Conservation (phyloP, 2,329 filamentous ascomycete species). For the Bertia moriformis region DNA sequence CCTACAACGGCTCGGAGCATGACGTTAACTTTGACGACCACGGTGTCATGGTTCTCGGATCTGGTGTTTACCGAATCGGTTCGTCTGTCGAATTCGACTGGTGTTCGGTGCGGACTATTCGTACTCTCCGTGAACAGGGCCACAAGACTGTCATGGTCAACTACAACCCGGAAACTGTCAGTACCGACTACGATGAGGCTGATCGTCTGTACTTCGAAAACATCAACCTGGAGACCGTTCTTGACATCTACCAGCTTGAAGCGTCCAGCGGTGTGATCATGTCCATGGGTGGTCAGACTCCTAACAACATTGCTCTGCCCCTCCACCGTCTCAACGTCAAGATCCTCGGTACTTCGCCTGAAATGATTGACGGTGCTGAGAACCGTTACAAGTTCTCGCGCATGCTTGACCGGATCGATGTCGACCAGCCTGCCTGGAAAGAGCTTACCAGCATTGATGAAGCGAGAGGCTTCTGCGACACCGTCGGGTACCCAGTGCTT, state of each 20-base stretch:
- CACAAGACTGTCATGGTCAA: slow-evolving; percentile 97
- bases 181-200: slow-evolving; percentile 85
- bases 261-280: slow-evolving; percentile 71
- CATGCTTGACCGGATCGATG: slow-evolving; percentile 85
- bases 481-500: slow-evolving; percentile 81
- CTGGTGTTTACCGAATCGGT: slow-evolving; percentile 90
- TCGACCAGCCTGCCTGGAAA: slow-evolving; percentile 97
- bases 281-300: slow-evolving; percentile 92
- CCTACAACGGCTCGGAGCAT: slow-evolving; percentile 80
- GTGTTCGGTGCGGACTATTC: slow-evolving; percentile 90
- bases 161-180: slow-evolving; percentile 80
- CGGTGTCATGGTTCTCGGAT: slow-evolving; percentile 90
- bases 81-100: slow-evolving; percentile 98
- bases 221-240: slow-evolving; percentile 74
- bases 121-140: slow-evolving; percentile 69
- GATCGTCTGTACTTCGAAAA: slow-evolving; percentile 94
- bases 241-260: slow-evolving; percentile 89
- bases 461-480: slow-evolving; percentile 72
- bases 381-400: slow-evolving; percentile 98
- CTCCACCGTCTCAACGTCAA: slow-evolving; percentile 81
- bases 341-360: slow-evolving; percentile 85
- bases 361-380: slow-evolving; percentile 97
- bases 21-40: slow-evolving; percentile 77
- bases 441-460: slow-evolving; percentile 91
- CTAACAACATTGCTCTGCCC: slow-evolving; percentile 91